Evolutionary conservation across 352 stramenopile species (phyloP), one percentile per base, ranked within the genome.

Genomic region (Saprolegnia diclina): DNA sequence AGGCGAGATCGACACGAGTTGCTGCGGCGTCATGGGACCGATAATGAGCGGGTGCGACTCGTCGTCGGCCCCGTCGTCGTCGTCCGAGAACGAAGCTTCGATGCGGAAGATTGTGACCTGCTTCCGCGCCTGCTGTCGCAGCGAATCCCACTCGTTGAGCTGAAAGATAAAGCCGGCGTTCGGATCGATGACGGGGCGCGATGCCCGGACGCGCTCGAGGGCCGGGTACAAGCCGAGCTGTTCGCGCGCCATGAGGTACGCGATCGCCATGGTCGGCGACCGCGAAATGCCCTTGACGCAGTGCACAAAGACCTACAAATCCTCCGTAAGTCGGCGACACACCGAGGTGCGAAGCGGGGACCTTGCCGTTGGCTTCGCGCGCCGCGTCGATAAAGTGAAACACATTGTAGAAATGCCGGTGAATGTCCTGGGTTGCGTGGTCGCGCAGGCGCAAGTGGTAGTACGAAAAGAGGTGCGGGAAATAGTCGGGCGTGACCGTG

Each of bases 161-260:
- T 95, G 88, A 69, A 95, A 94, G 63, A 95, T 91, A 57, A 95
- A 95, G 14, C 86, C 86, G 22, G 82, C 83, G 66, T 95, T 95
- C 22, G 88, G 88, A 55, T 94, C 85, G 21, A 94, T 87, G 14
- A 88, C 85, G 2, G 86, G 83, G 0, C 88, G 77, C 16, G 83
- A 79, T 62, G 88, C 78, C 7, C 86, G 81, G 7, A 95, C 82
- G 29, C 93, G 80, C 45, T 94, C 85, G 45, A 94, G 75, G 16
- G 88, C 85, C 66, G 91, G 79, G 64, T 92, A 87, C 75, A 94
- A 83, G 14, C 77, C 78, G 44, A 93, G 88, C 22, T 81, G 74
- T 72, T 92, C 92, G 77, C 86, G 83, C 85, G 85, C 93, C 88
- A 95, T 94, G 61, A 95, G 76, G 64, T 95, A 94, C 62, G 86